Evolutionary conservation across 2,329 filamentous ascomycete genomes (phyloP), one percentile per base, ranked within the genome.

Genomic region (Aureobasidium sp.): DNA sequence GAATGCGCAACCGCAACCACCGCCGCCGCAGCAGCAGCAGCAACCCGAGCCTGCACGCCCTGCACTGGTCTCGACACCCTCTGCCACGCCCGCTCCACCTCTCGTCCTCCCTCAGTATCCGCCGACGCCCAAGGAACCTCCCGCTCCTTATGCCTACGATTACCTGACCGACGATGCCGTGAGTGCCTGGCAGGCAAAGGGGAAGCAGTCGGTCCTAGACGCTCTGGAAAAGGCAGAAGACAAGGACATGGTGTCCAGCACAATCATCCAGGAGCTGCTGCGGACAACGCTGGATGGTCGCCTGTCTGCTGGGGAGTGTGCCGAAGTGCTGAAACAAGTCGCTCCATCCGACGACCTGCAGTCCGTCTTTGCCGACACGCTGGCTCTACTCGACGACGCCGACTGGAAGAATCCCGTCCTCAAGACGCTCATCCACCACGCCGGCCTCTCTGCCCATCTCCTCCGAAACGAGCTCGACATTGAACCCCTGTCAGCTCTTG

Each of bases 381-480:
- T 97, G 39, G 89, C 90, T 3, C 86, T 94, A 63, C 82, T 94
- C 61, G 84, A 89, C 64, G 90, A 95, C 60, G 81, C 84, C 39
- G 87, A 91, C 66, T 80, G 84, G 14, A 75, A 77, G n/a, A 79
- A 80, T 47, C 65, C 79, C 72, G 62, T 77, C 69, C 78, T 97
- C 36, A 84, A 83, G 61, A 80, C 85, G 15, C 86, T 96, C 67
- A 81, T 95, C 57, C 77, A 86, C 56, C 82, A 88, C 1, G 91
- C 90, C 5, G 86, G 81, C 14, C 86, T 97, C 48, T 85, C 89
- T 7, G 81, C 87, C 0, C 77, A 82, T 15, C 78, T 89, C 27
- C 87, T 96, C 82, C 89, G 93, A 61, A 83, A 88, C 64, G 84
- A 91, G 66, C 82, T 99, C n/a, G 94, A 99, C 67, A 85, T 86